Evolutionary conservation across 164 flowering plant species (phyloP), one percentile per base, ranked within the genome.

Genomic region (Tetrastigma voinierianum): DNA sequence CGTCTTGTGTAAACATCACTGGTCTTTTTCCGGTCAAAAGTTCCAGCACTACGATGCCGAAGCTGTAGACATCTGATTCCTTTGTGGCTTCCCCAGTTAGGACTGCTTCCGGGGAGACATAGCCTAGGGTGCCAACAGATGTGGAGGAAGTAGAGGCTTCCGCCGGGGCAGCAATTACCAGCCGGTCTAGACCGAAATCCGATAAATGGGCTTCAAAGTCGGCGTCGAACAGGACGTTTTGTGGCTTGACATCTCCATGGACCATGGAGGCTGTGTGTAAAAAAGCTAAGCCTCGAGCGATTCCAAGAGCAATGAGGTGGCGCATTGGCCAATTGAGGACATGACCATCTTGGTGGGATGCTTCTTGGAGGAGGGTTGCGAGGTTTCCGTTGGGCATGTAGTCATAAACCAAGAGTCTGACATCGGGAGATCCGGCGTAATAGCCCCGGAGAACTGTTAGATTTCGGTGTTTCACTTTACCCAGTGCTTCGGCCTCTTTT

Each of bases 311-410:
- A 14, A 91, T 90, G 19, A 93, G 82, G 74, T 93, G 97, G 24
- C 98, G 91, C 98, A 93, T 93, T 46, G 98, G 97, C 98, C 98
- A 93, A 46, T 90, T 93, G 14, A 93, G 87, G 20, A 90, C 90
- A 52, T 90, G 95, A 16, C 98, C 98, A 47, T 89, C 98, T 68
- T 89, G 96, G 75, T 90, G 98, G 0, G 98, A 85, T 11, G 98
- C 97, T 73, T 93, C 98, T 75, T 90, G 96, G 21, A 93, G 87
- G 25, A 93, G 86, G 4, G 96, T 90, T 0, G 89, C 87, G 1
- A 93, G 82, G 77, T 90, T 90, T 62, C 98, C 97, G 51, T 93
- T 93, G n/a, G 98, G 98, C 98, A 93, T 93, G 95, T 93, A 93
- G 69, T 93, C 98, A 65, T 84, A 91, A 4, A 91, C 86, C 2